Evolutionary conservation across 164 flowering plant genomes (phyloP).

Genomic region (Cinnamomum chago): DNA sequence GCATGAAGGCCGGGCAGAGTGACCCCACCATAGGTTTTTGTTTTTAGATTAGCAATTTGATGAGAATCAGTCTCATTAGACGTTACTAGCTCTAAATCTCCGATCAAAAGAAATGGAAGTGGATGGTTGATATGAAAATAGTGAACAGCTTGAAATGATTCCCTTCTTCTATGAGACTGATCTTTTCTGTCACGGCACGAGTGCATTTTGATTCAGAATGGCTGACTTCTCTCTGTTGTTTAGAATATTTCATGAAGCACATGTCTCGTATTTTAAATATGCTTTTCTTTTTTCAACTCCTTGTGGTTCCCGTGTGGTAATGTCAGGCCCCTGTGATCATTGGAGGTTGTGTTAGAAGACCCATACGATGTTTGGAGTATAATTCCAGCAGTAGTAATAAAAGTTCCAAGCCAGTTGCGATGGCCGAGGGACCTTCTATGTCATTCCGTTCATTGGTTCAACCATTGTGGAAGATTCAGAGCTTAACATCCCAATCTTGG

Average conservation of each 20-base stretch:
- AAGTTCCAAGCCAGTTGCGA: constrained; percentile 4
- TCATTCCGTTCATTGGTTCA: constrained; percentile 13
- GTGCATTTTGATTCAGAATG: neutral
- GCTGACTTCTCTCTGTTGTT: neutral
- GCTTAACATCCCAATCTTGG: constrained; percentile 17
- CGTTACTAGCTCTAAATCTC: too few relatives aligned
- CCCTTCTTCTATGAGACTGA: too few relatives aligned
- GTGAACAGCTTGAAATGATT: too few relatives aligned
- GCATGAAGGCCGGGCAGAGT: too few relatives aligned
- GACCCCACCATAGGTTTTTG: too few relatives aligned
- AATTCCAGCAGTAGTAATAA: neutral
- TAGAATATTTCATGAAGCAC: neutral
- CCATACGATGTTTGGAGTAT: neutral
- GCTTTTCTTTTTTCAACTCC: neutral
- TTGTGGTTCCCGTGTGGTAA: constrained; percentile 6
- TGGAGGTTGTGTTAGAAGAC: constrained; percentile 4
- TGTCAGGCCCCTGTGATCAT: constrained; percentile 10
- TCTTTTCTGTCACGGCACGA: neutral
- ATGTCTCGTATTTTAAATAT: neutral
- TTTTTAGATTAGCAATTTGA: too few relatives aligned
- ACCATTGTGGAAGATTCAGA: constrained; percentile 18
- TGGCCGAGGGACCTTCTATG: constrained; percentile 14
- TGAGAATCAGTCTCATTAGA: too few relatives aligned
- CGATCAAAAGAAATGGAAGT: too few relatives aligned
- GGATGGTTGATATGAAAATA: too few relatives aligned